Base-by-base conservation (phyloP, 495 filamentous ascomycete species). In the Bathelium albidoporum region DNA sequence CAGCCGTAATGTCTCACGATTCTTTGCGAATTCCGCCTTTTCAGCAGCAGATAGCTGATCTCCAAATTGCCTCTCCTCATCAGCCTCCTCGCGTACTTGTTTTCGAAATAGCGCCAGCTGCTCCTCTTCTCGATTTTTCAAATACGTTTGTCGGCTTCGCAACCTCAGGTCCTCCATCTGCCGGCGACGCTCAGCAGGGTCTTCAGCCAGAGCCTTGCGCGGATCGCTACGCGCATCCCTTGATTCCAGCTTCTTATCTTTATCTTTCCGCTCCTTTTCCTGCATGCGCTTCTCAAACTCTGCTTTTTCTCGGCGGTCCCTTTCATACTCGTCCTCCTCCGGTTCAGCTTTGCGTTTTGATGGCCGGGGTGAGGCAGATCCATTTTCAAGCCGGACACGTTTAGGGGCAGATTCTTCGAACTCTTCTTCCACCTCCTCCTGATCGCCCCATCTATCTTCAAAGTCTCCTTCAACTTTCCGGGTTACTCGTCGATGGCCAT, bases 111-210 rank as follows among this genome's bases (percentile, higher is more conserved):
- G 77, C 0, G 88, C 90, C 28, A 98, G 75, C 65, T 87, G 83
- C 77, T 97, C 90, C 0, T 87, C 79, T 71, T 97, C 92, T 41
- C 94, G 79, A 78, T 97, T 98, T 76, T 90, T 89, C 31, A 98
- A 78, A 71, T 98, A 98, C 67, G 94, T 88, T 71, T 97, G 91
- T 58, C 94, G 83, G 7, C 91, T 95, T 32, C 90, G 81, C 68
- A 94, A 78, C 14, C 94, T 79, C 9, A 96, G 74, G 68, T 92
- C 90, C 85, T 16, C 81, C 83, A 66, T 77, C 77, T 65, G 86
- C 75, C 20, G 82, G 82, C 87, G 77, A 26, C 87, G 77, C 39
- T 81, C 79, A 3, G 83, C 81, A 60, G 79, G 80, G 9, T 81
- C 79, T 53, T 83, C 80, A 58, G 82, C 82, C 9, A 80, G 82